phyloP scores from a whole-genome alignment of 306 rosid genomes.

The Prunus mongolica region DNA sequence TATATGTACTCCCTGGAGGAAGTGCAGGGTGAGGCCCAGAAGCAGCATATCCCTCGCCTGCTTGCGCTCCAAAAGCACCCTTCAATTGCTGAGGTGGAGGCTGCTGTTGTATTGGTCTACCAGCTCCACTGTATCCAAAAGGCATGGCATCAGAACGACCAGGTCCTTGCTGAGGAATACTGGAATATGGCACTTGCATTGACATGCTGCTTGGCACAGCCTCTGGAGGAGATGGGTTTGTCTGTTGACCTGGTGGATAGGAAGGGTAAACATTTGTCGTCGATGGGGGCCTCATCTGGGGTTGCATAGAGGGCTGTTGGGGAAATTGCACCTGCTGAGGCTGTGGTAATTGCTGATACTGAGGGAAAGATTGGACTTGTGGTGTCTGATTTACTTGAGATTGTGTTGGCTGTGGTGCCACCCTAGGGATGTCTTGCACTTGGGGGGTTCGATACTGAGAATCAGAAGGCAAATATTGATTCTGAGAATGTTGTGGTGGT shows the following conservation, averaged over 20 bases:
- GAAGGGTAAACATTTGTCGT: constrained; percentile 53
- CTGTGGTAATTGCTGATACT: constrained; percentile 56
- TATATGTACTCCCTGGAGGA: constrained; percentile 64
- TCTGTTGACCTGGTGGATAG: constrained; percentile 59
- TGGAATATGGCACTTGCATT: constrained; percentile 79
- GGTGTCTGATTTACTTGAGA: constrained; percentile 64
- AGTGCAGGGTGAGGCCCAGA: constrained; percentile 46
- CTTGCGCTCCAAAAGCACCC: constrained; percentile 47
- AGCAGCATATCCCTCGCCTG: constrained; percentile 60
- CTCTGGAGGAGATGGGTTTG: constrained; percentile 61
- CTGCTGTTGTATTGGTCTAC: constrained; percentile 75
- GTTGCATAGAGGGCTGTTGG: constrained; percentile 62
- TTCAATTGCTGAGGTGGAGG: constrained; percentile 77
- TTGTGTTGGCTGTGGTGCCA: constrained; percentile 53
- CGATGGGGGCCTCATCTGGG: constrained; percentile 61
- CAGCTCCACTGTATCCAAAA: constrained; percentile 67
- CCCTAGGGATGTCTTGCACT: constrained; percentile 54
- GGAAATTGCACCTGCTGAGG: constrained; percentile 50
- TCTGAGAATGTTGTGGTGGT: constrained; percentile 55
- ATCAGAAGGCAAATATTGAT: constrained; percentile 64
- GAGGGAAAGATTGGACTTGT: constrained; percentile 63
- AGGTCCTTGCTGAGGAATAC: constrained; percentile 61
- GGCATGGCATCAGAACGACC: constrained; percentile 57
- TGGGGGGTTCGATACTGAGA: constrained; percentile 66
- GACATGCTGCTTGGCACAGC: constrained; percentile 76